A percentile compares a stretch with the other conserved stretches of the same genome.
phyloP scores from a whole-genome alignment of 345 rosid genomes.

The Boechera divaricarpa region DNA sequence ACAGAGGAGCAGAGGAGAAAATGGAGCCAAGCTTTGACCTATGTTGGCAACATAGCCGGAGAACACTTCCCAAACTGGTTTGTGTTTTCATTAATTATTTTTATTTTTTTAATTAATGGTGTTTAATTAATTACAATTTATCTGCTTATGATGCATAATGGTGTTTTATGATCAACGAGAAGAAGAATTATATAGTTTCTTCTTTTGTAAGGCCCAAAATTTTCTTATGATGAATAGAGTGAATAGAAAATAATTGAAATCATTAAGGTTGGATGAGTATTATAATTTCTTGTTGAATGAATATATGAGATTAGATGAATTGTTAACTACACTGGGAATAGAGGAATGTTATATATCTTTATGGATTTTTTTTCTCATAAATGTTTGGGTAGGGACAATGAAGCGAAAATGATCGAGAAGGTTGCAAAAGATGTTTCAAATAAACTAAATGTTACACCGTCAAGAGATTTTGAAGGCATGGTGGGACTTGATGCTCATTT shows the following conservation, averaged over 20 bases:
- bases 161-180: too few relatives aligned
- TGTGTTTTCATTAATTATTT: background rate
- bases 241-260: too few relatives aligned
- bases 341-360: background rate
- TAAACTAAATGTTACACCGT: background rate
- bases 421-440: background rate
- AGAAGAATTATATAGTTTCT: too few relatives aligned
- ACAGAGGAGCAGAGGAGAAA: background rate
- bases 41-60: background rate
- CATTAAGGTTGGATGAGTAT: too few relatives aligned
- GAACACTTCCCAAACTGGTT: background rate
- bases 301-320: too few relatives aligned
- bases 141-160: background rate
- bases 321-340: too few relatives aligned
- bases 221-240: too few relatives aligned
- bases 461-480: background rate
- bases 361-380: background rate
- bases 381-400: background rate
- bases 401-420: background rate
- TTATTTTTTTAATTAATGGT: too few relatives aligned
- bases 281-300: too few relatives aligned
- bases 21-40: conserved; percentile 18
- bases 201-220: too few relatives aligned
- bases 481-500: background rate
- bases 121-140: background rate